These are phyloP conservation scores for Quaeritorhiza haematococci DNA, from an alignment of 371 early-diverging fungal genomes.

Conservation along the genomic window DNA sequence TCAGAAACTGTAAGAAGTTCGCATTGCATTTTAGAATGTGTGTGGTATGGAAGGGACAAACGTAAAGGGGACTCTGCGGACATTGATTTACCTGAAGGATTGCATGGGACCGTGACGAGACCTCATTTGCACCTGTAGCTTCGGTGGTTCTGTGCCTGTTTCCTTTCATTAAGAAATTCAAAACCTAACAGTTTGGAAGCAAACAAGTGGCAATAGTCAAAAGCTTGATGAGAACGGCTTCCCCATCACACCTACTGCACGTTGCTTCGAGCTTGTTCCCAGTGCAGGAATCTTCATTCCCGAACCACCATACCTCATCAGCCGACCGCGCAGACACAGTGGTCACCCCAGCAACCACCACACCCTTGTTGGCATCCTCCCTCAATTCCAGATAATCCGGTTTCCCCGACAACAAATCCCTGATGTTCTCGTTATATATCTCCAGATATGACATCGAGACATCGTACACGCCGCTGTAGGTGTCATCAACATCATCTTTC, in stretches of 20 bases:
- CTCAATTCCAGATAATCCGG: slow-evolving; percentile 53
- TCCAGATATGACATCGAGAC: slow-evolving; percentile 81
- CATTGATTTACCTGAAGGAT: slow-evolving; percentile 69
- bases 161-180: slow-evolving; percentile 43
- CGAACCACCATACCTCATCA: slow-evolving; percentile 15
- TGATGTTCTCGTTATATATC: slow-evolving; percentile 93
- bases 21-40: too few species aligned
- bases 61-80: not conserved
- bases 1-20: too few species aligned
- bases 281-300: not conserved
- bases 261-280: too few species aligned
- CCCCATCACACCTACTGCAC: too few species aligned
- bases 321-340: slow-evolving; percentile 20
- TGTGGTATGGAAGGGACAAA: not conserved
- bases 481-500: slow-evolving; percentile 35
- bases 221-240: not conserved
- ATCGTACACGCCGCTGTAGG: slow-evolving; percentile 21
- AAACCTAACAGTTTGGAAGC: slow-evolving; percentile 11
- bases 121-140: slow-evolving; percentile 74
- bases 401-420: slow-evolving; percentile 68
- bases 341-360: slow-evolving; percentile 53
- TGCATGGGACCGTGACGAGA: slow-evolving; percentile 83
- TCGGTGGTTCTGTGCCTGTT: slow-evolving; percentile 62
- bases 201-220: not conserved
- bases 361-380: slow-evolving; percentile 59